Evolutionary conservation across 441 rosid species (phyloP), one percentile per base, ranked within the genome.

Genomic region (Francoa sonchifolia): DNA sequence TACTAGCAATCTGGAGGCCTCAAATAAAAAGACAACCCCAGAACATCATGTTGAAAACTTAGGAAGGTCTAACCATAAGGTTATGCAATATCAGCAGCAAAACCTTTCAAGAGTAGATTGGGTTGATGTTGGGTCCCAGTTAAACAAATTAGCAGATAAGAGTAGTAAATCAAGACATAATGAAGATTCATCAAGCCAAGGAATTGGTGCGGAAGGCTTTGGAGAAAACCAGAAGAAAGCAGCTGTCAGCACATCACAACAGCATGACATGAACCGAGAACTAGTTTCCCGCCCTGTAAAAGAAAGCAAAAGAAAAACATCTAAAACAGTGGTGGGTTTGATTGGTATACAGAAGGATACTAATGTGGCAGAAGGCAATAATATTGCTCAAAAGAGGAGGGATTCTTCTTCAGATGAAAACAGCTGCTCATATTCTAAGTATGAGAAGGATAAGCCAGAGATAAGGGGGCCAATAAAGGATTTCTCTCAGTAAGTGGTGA

Each of bases 381-480:
- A 68, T 47, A 68, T 63, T 62, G 55, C 58, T 59, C 62, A 43
- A 46, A 85, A 57, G 67, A 63, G 52, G 62, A 72, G 56, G 56
- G 75, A 58, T 45, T 65, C 71, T 44, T 76, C 70, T 55, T 63
- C 72, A 4, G 85, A 76, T 50, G 93, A 76, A 48, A 85, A 71
- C 47, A 63, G 59, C 55, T 65, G 58, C 57, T 59, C 82, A 29
- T 90, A 68, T 58, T 71, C 69, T 19, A 92, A 87, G 67, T 83
- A 76, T 44, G 92, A 80, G 36, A 87, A 81, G 59, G 82, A 79
- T 64, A 68, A 48, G 43, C 79, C 96, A 13, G 99, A 83, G 68
- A 61, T 65, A 23, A 80, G 68, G 69, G 99, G 89, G 42, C 75
- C 74, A 35, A 79, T 92, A 39, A 75, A 60, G 63, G 95, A 79